These are phyloP conservation scores for Aspergillus persii DNA, from an alignment of 2,329 filamentous ascomycete genomes.

Conservation along the genomic window DNA sequence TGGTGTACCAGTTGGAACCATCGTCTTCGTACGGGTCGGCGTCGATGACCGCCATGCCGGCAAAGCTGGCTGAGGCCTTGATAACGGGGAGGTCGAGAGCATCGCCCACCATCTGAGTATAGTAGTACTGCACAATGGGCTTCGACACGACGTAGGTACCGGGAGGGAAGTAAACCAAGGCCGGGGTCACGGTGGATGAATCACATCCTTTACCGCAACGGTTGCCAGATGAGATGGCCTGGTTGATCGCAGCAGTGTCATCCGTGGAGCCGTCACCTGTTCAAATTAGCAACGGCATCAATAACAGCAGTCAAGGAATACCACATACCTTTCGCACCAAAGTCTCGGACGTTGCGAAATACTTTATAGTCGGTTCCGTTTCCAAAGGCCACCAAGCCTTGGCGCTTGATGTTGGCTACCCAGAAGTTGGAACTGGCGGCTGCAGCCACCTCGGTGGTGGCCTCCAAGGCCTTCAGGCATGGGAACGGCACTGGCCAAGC, in stretches of 20 bases:
- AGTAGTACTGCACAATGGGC: conserved; percentile 83
- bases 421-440: conserved; percentile 59
- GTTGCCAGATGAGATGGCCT: conserved; percentile 70
- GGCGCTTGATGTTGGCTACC: conserved; percentile 66
- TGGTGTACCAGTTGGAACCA: conserved; percentile 73
- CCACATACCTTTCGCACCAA: conserved; percentile 65
- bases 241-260: conserved; percentile 86
- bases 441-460: conserved; percentile 12
- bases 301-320: conserved; percentile 17
- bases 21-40: conserved; percentile 73
- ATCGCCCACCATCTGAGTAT: conserved; percentile 90
- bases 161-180: conserved; percentile 85
- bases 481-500: conserved; percentile 34
- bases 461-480: conserved; percentile 18
- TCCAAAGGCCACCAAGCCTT: conserved; percentile 67
- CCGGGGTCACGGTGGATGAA: conserved; percentile 78
- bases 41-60: conserved; percentile 86
- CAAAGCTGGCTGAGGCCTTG: conserved; percentile 69
- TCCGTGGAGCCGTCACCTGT: conserved; percentile 67
- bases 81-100: conserved; percentile 68
- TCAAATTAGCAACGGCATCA: conserved; percentile 22
- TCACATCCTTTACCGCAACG: conserved; percentile 81
- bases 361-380: conserved; percentile 61
- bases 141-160: conserved; percentile 80
- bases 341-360: conserved; percentile 75